Conservation (phyloP, 306 rosid genomes). For the Cucurbita argyrosperma region DNA sequence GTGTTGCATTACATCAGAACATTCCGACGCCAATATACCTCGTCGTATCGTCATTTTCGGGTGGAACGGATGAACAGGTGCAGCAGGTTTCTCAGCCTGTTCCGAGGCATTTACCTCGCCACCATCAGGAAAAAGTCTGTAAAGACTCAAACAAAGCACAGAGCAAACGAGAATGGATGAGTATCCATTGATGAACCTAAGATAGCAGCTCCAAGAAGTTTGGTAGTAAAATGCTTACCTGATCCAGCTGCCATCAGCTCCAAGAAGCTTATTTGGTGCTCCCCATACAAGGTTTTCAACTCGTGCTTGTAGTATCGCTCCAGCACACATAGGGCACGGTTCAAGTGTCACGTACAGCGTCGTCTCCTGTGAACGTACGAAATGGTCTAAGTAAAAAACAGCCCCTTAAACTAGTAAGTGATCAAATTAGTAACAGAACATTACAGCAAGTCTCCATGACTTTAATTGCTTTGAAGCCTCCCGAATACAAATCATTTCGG, state of each 20-base stretch:
- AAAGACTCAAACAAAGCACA: background rate
- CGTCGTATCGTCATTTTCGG: conserved; percentile 71
- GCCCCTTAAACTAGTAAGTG: background rate
- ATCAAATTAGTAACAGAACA: conserved; percentile 13
- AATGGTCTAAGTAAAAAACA: conserved; percentile 12
- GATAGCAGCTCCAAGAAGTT: background rate
- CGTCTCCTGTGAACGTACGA: conserved; percentile 31
- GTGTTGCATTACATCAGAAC: conserved; percentile 82
- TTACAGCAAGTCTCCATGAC: conserved; percentile 89
- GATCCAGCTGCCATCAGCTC: conserved; percentile 99
- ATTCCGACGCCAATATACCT: conserved; percentile 55
- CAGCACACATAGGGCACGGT: conserved; percentile 99
- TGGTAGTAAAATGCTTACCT: conserved; percentile 32
- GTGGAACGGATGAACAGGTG: conserved; percentile 91
- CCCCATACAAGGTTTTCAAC: conserved; percentile 82
- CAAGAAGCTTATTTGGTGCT: conserved; percentile 98
- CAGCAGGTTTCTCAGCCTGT: conserved; percentile 36
- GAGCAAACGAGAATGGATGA: background rate
- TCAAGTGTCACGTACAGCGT: conserved; percentile 90
- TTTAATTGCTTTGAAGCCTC: conserved; percentile 77
- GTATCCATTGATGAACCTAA: background rate
- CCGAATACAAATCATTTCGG: conserved; percentile 86
- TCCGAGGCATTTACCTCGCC: conserved; percentile 35
- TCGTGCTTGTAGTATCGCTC: conserved; percentile 91
- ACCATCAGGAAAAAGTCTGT: conserved; percentile 68